Base-by-base conservation (phyloP, 257 asterid genomes). In the Salvia splendens region DNA sequence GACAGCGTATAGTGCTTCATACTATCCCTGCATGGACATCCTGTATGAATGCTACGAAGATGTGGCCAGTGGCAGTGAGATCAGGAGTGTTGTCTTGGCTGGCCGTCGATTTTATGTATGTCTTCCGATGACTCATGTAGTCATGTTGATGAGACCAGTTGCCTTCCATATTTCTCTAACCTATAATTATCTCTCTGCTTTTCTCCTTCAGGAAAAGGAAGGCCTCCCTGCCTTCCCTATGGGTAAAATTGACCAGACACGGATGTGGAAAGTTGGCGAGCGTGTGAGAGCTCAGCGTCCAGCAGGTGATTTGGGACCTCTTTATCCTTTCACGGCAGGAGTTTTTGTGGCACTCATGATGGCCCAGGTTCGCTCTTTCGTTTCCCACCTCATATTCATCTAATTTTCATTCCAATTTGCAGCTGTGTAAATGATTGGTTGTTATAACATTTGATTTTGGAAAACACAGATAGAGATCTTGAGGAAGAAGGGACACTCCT, bases 1-100 rank as follows among this genome's bases (percentile, higher is more conserved):
- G 80, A 63, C 81, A 50, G 97, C 97, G 17, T 92, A 92, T 10
- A 92, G 97, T 67, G 97, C 98, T 66, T 86, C 98, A 0, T 92
- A 51, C 71, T 92, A 92, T 78, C 98, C 98, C 15, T 89, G 98
- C 84, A 92, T 92, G 98, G 98, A 92, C 76, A 92, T 92, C 73
- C 78, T 92, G 47, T 92, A 92, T 2, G 97, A 92, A 70, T 92
- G 98, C 84, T 92, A 92, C 49, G 98, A 92, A 80, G 98, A 92
- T 80, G 98, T 92, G 66, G 95, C 95, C 67, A 75, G 89, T 74
- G 96, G 98, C 63, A 89, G 89, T 69, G 98, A 92, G 85, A 92
- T 92, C 65, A 76, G 90, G 76, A 92, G 98, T 60, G 96, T 89
- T 67, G 97, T 92, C 77, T 82, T 92, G 86, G 98, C 98, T 42